Conservation (phyloP, 176 grass and related monocot species). For the Otatea glauca region DNA sequence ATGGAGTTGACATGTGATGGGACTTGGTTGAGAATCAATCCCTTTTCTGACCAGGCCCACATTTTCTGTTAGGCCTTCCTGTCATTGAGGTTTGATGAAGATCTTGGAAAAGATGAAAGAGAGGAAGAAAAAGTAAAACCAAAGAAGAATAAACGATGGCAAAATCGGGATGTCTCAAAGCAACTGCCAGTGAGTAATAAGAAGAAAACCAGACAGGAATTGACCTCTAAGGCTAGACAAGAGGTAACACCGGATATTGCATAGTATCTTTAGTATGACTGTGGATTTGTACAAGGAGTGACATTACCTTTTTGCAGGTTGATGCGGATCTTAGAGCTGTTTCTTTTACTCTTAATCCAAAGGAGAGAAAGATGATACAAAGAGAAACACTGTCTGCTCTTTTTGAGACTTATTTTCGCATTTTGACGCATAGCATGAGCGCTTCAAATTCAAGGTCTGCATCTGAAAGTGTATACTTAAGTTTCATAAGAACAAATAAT, state of each 20-base stretch:
- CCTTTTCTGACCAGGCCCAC: conserved; percentile 16
- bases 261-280: conserved; percentile 1
- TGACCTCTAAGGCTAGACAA: conserved; percentile 75
- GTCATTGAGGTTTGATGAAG: conserved; percentile 92
- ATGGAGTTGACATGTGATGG: conserved; percentile 6
- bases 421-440: conserved; percentile 75
- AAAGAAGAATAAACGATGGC: conserved; percentile 69
- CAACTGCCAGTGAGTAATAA: conserved; percentile 58
- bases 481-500: conserved; percentile 12
- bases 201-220: conserved; percentile 75
- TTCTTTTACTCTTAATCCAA: conserved; percentile 81
- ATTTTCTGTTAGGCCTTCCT: conserved; percentile 68
- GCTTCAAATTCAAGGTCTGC: conserved; percentile 66
- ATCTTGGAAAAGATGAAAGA: conserved; percentile 66
- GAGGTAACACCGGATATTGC: conserved; percentile 62
- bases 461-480: conserved; percentile 17
- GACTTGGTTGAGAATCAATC: conserved; percentile 27
- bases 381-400: conserved; percentile 81
- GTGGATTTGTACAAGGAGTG: conserved; percentile 19
- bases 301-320: conserved; percentile 61
- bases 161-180: conserved; percentile 66
- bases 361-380: conserved; percentile 73
- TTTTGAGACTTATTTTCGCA: conserved; percentile 95
- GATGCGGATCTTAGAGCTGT: conserved; percentile 80
- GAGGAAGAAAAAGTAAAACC: conserved; percentile 59